phyloP scores from a whole-genome alignment of 306 rosid species.

The Cotoneaster glaucophyllus region DNA sequence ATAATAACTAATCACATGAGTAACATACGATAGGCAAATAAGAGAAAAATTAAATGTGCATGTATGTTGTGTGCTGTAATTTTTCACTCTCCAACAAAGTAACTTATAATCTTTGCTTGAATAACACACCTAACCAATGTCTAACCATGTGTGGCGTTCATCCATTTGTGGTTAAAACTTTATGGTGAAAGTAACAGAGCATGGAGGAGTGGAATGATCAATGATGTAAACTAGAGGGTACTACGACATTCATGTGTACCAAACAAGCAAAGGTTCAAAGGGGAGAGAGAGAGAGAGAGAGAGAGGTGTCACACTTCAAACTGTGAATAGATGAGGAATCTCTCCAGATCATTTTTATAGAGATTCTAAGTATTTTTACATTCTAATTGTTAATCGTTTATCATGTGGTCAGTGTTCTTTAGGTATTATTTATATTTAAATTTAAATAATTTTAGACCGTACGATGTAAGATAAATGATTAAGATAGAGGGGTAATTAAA shows the following conservation, averaged over 20 bases:
- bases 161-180: slow-evolving; percentile 41
- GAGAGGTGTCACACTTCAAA: not conserved
- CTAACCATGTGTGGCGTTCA: slow-evolving; percentile 27
- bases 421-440: too few species aligned
- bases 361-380: too few species aligned
- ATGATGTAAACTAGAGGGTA: slow-evolving; percentile 37
- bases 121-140: slow-evolving; percentile 34
- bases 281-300: slow-evolving; percentile 5
- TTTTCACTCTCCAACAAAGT: slow-evolving; percentile 12
- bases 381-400: too few species aligned
- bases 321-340: too few species aligned
- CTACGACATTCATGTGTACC: slow-evolving; percentile 44
- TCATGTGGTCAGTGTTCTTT: too few species aligned
- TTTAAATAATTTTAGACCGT: too few species aligned
- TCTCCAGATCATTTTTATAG: too few species aligned
- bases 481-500: too few species aligned
- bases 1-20: too few species aligned
- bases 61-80: not conserved
- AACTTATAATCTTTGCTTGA: slow-evolving; percentile 42
- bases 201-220: slow-evolving; percentile 47
- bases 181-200: slow-evolving; percentile 65
- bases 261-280: slow-evolving; percentile 51
- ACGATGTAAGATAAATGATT: too few species aligned
- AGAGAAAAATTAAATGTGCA: too few species aligned
- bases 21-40: not conserved